phyloP scores from a whole-genome alignment of 208 protist genomes.

The Trypanosoma conorhini region DNA sequence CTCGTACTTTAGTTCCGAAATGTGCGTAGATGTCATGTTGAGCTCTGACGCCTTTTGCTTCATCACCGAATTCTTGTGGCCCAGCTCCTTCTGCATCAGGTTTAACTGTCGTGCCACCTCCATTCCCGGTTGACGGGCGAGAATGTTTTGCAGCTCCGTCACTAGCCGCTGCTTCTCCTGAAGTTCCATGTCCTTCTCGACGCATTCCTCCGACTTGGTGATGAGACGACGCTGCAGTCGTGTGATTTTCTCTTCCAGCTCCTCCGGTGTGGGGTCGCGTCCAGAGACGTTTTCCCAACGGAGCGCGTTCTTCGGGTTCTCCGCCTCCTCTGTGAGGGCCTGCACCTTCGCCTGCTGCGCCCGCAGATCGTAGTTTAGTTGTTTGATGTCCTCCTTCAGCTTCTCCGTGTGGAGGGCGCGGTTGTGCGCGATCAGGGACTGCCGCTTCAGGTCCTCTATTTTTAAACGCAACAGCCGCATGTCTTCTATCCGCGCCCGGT shows the following conservation, averaged over 20 bases:
- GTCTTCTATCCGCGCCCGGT: constrained; percentile 85
- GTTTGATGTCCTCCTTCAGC: constrained; percentile 44
- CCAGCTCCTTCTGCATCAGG: constrained; percentile 91
- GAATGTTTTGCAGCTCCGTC: constrained; percentile 93
- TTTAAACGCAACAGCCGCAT: constrained; percentile 74
- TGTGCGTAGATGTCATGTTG: constrained; percentile 87
- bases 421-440: constrained; percentile 79
- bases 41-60: constrained; percentile 92
- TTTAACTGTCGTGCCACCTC: constrained; percentile 96
- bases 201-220: constrained; percentile 96
- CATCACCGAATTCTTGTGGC: constrained; percentile 93
- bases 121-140: constrained; percentile 94
- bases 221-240: constrained; percentile 96
- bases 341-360: constrained; percentile 84
- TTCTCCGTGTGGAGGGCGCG: constrained; percentile 77
- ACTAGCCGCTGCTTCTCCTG: constrained; percentile 97
- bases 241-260: constrained; percentile 96
- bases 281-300: constrained; percentile 95
- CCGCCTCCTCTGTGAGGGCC: constrained; percentile 96
- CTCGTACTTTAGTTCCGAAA: constrained; percentile 93
- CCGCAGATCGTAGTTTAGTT: constrained; percentile 47
- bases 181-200: constrained; percentile 95
- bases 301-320: constrained; percentile 92
- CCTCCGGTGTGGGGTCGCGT: constrained; percentile 90
- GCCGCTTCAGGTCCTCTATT: constrained; percentile 90